Conservation (phyloP, 495 filamentous ascomycete genomes). For the Penicillium roqueforti region DNA sequence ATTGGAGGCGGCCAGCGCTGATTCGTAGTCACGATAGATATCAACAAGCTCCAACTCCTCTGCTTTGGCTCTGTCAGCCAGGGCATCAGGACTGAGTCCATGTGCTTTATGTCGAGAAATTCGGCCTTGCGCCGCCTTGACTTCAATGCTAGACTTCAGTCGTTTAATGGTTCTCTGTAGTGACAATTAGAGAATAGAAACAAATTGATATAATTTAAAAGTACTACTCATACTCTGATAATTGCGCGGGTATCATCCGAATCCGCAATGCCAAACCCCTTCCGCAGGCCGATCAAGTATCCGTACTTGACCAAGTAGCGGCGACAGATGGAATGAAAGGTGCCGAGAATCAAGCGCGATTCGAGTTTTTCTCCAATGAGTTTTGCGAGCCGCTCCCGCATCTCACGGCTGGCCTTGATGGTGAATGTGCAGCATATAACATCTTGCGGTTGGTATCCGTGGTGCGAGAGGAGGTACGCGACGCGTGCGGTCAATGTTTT, state of each 20-base stretch:
- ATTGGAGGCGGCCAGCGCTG: slow-evolving; percentile 67
- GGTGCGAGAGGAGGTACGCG: slow-evolving; percentile 83
- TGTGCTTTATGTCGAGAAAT: slow-evolving; percentile 88
- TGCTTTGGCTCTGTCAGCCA: slow-evolving; percentile 34
- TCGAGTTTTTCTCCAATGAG: slow-evolving; percentile 75
- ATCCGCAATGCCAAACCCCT: slow-evolving; percentile 93
- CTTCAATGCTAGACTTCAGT: slow-evolving; percentile 62
- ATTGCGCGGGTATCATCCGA: slow-evolving; percentile 72
- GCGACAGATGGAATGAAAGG: slow-evolving; percentile 91
- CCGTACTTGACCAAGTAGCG: slow-evolving; percentile 85
- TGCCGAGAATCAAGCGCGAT: slow-evolving; percentile 79
- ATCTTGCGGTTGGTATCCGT: slow-evolving; percentile 79
- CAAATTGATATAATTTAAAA: slow-evolving; percentile 1
- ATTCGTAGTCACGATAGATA: slow-evolving; percentile 77
- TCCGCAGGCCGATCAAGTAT: slow-evolving; percentile 71
- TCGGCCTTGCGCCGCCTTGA: slow-evolving; percentile 60
- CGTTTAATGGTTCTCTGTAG: slow-evolving; percentile 72
- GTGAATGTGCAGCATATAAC: slow-evolving; percentile 97
- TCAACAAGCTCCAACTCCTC: slow-evolving; percentile 70
- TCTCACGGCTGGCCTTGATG: slow-evolving; percentile 92
- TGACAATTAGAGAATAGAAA: slow-evolving; percentile 8
- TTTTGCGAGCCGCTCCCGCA: slow-evolving; percentile 81
- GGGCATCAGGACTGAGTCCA: slow-evolving; percentile 48
- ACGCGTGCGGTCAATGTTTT: slow-evolving; percentile 93
- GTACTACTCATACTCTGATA: slow-evolving; percentile 42